Conservation (phyloP, 129 eudicot species). For the Daucus carota region DH1_v3.0 NC_030381.2:49106501-49107000, state of each 20-base stretch:
- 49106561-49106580: constrained; percentile 34
- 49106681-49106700: constrained; percentile 19
- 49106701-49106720: not conserved
- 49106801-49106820: constrained; percentile 28
- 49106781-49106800: constrained; percentile 17
- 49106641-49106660: constrained; percentile 33
- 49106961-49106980: not conserved
- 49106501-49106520: constrained; percentile 24
- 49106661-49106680: constrained; percentile 19
- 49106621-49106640: constrained; percentile 6
- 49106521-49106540: constrained; percentile 19
- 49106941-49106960: not conserved
- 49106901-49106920: constrained; percentile 36
- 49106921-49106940: constrained; percentile 20
- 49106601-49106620: constrained; percentile 22
- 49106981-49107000: not conserved
- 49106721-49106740: constrained; percentile 18
- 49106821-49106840: constrained; percentile 31
- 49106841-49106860: constrained; percentile 26
- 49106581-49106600: constrained; percentile 20
- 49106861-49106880: constrained; percentile 29
- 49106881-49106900: constrained; percentile 31
- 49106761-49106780: constrained; percentile 24
- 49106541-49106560: constrained; percentile 14
- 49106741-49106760: constrained; percentile 27